Evolutionary conservation across 2,329 filamentous ascomycete genomes (phyloP).

Genomic region (Rasamsonia emersonii): DNA sequence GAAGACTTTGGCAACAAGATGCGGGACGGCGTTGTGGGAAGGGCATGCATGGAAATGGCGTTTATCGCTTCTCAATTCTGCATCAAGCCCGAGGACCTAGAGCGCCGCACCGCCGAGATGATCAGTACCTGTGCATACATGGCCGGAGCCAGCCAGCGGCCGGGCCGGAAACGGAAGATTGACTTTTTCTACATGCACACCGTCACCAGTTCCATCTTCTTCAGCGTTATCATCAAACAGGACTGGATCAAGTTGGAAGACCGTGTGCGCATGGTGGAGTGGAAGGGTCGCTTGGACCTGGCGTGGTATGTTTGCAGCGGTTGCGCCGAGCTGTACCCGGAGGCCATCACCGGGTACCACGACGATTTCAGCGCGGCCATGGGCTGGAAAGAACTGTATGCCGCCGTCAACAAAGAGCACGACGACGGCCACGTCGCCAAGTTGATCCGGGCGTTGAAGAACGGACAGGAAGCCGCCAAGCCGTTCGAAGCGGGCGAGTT

Average conservation of each 20-base stretch:
- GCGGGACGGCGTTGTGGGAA: slow-evolving; percentile 2
- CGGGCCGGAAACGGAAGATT: slow-evolving; percentile 1
- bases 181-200: slow-evolving; percentile 16
- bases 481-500: slow-evolving; percentile 11
- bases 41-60: slow-evolving; percentile 1
- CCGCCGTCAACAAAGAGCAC: slow-evolving; percentile 13
- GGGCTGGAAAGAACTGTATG: slow-evolving; percentile 21
- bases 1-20: not conserved
- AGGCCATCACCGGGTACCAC: slow-evolving; percentile 13
- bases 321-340: slow-evolving; percentile 11
- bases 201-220: slow-evolving; percentile 26
- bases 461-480: slow-evolving; percentile 16
- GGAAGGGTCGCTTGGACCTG: slow-evolving; percentile 17
- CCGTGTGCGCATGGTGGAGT: slow-evolving; percentile 15
- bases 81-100: slow-evolving; percentile 1
- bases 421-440: slow-evolving; percentile 32
- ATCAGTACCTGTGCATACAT: slow-evolving; percentile 3
- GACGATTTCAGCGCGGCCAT: slow-evolving; percentile 8
- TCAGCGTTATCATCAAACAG: slow-evolving; percentile 20
- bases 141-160: slow-evolving; percentile 3
- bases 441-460: slow-evolving; percentile 26
- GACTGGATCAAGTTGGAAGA: slow-evolving; percentile 24
- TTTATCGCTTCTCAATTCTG: slow-evolving; percentile 2
- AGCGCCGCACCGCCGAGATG: slow-evolving; percentile 5
- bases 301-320: slow-evolving; percentile 15